phyloP scores from a whole-genome alignment of 441 rosid genomes.

The Bruguiera hainesii region DNA sequence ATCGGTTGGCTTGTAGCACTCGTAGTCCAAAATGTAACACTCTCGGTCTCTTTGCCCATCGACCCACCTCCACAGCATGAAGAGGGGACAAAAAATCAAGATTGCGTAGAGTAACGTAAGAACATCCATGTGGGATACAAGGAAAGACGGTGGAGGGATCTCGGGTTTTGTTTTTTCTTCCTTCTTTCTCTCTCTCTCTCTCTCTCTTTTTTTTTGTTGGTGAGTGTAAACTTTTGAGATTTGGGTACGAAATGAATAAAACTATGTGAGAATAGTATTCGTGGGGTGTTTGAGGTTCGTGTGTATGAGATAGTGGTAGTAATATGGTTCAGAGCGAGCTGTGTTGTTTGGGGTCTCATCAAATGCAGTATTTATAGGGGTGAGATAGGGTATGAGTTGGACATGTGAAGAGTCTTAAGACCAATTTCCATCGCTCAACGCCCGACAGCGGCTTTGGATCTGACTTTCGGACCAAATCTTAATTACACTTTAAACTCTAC shows the following conservation, averaged over 20 bases:
- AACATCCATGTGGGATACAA: constrained; percentile 33
- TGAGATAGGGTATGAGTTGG: constrained; percentile 7
- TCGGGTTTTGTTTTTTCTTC: background rate
- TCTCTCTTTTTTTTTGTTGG: no score
- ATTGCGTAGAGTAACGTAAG: constrained; percentile 33
- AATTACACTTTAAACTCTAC: constrained; percentile 21
- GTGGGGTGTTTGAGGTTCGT: background rate
- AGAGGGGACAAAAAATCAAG: constrained; percentile 32
- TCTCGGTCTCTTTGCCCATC: constrained; percentile 36
- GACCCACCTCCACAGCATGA: constrained; percentile 33
- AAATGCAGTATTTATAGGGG: background rate
- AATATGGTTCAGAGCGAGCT: no score
- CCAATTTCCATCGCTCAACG: constrained; percentile 28
- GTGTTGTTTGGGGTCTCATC: no score
- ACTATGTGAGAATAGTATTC: constrained; percentile 16
- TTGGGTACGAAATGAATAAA: background rate
- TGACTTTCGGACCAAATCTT: constrained; percentile 21
- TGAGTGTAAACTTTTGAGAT: background rate
- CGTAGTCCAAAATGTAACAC: constrained; percentile 67
- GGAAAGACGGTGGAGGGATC: background rate
- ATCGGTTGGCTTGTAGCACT: constrained; percentile 52
- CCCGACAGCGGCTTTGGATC: constrained; percentile 27
- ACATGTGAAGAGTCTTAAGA: constrained; percentile 32
- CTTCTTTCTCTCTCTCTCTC: no score
- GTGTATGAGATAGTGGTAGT: no score